phyloP scores from a whole-genome alignment of 306 rosid genomes.

The Dalbergia oliveri region DNA sequence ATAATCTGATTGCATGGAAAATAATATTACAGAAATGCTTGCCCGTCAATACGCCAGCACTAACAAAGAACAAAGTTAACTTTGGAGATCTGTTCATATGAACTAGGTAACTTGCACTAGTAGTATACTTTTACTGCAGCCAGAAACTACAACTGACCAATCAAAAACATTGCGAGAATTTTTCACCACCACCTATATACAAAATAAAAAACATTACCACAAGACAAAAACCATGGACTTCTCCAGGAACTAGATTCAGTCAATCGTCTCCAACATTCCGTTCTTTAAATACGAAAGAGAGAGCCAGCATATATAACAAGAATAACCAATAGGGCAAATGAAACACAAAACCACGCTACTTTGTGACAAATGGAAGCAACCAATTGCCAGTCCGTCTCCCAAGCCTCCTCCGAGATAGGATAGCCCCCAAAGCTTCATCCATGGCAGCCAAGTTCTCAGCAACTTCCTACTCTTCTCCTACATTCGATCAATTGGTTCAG shows the following conservation, averaged over 20 bases:
- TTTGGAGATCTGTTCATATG: too few species aligned
- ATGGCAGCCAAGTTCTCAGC: constrained; percentile 56
- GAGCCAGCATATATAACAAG: constrained; percentile 44
- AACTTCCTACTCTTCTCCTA: constrained; percentile 43
- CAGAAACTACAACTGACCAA: constrained; percentile 42
- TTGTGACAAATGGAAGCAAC: constrained; percentile 50
- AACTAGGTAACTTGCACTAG: too few species aligned
- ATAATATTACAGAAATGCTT: too few species aligned
- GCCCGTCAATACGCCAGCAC: too few species aligned
- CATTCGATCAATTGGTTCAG: constrained; percentile 81
- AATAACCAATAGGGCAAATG: constrained; percentile 45
- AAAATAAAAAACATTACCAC: not conserved
- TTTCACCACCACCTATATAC: constrained; percentile 55
- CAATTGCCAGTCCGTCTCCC: constrained; percentile 79
- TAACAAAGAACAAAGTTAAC: too few species aligned
- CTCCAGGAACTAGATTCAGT: constrained; percentile 46
- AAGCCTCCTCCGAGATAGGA: constrained; percentile 59
- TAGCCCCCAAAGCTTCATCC: constrained; percentile 77
- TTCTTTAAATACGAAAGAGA: constrained; percentile 47
- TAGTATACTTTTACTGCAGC: constrained; percentile 17
- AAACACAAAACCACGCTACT: constrained; percentile 30
- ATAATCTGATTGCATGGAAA: too few species aligned
- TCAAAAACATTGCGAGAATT: constrained; percentile 35
- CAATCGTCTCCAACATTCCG: constrained; percentile 43
- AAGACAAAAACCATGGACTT: constrained; percentile 34